phyloP scores from a whole-genome alignment of 208 protist species.

The Leishmania amazonensis region DNA sequence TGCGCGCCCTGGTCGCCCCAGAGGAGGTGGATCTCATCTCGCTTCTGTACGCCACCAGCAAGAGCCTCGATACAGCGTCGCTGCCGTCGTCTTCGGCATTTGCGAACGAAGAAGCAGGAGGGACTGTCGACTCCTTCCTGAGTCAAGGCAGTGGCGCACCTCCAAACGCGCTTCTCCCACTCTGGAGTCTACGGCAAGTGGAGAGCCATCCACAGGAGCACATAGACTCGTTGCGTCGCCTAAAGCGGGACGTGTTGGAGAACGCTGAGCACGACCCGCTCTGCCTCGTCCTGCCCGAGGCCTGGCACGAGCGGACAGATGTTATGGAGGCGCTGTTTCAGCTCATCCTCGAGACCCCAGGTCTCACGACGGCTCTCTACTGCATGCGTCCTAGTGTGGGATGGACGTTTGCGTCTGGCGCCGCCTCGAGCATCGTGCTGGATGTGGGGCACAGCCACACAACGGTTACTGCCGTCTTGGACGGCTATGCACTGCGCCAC shows the following conservation, averaged over 20 bases:
- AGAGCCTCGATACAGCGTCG: constrained; percentile 1
- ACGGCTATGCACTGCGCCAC: constrained; percentile 79
- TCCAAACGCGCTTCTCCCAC: constrained; percentile 25
- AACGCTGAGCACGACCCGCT: constrained; percentile 61
- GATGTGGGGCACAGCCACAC: constrained; percentile 81
- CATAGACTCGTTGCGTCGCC: constrained; percentile 46
- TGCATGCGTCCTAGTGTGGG: constrained; percentile 76
- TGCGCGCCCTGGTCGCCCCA: constrained; percentile 25
- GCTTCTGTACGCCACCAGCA: constrained; percentile 36
- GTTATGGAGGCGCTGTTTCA: constrained; percentile 57
- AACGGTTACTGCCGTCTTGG: constrained; percentile 75
- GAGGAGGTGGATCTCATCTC: constrained; percentile 56
- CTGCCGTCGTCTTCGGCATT: background rate
- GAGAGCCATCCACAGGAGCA: constrained; percentile 45
- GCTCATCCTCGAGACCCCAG: constrained; percentile 58
- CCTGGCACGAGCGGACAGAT: constrained; percentile 71
- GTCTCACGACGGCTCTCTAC: constrained; percentile 64
- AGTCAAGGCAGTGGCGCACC: background rate
- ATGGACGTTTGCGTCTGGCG: constrained; percentile 68
- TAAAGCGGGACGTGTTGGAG: constrained; percentile 51
- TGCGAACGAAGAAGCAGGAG: background rate
- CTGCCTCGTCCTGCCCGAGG: constrained; percentile 78
- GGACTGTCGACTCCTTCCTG: background rate
- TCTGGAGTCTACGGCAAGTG: constrained; percentile 65
- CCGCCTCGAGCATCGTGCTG: constrained; percentile 69